These are phyloP conservation scores for Syzygium syzygioides DNA, from an alignment of 441 rosid species.

Conservation along the genomic window DNA sequence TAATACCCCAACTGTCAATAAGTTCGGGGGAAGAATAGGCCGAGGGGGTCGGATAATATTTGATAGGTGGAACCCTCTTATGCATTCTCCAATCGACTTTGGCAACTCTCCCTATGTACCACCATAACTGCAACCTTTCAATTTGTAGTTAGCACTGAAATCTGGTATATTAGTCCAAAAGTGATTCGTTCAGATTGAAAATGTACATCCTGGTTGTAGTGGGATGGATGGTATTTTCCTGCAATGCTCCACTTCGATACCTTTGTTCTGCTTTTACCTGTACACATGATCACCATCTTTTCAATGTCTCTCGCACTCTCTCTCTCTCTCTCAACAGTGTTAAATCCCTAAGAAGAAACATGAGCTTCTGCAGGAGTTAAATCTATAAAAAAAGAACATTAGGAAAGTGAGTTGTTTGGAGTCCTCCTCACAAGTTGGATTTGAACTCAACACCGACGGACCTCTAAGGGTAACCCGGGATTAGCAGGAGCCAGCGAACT, in stretches of 20 bases:
- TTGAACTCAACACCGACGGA: background rate
- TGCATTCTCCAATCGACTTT: slow-evolving; percentile 61
- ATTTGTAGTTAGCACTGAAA: background rate
- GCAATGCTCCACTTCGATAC: background rate
- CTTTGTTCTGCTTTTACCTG: background rate
- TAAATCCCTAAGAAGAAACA: background rate
- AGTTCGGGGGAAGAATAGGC: slow-evolving; percentile 77
- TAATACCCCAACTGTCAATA: slow-evolving; percentile 19
- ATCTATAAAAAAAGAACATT: background rate
- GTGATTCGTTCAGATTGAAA: background rate
- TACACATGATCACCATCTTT: background rate
- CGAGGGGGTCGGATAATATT: slow-evolving; percentile 94
- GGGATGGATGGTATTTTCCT: background rate
- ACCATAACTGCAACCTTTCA: background rate
- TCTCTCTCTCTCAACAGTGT: background rate
- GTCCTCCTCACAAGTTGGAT: background rate
- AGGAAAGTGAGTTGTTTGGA: background rate
- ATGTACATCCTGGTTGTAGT: background rate
- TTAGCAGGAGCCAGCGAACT: background rate
- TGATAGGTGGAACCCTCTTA: slow-evolving; percentile 91
- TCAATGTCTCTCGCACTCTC: background rate
- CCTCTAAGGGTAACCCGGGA: background rate
- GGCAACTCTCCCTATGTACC: slow-evolving; percentile 52
- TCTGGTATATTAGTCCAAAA: background rate
- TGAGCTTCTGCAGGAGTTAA: background rate